Conservation (phyloP, 345 rosid genomes). For the Moricandia moricandioides region DNA sequence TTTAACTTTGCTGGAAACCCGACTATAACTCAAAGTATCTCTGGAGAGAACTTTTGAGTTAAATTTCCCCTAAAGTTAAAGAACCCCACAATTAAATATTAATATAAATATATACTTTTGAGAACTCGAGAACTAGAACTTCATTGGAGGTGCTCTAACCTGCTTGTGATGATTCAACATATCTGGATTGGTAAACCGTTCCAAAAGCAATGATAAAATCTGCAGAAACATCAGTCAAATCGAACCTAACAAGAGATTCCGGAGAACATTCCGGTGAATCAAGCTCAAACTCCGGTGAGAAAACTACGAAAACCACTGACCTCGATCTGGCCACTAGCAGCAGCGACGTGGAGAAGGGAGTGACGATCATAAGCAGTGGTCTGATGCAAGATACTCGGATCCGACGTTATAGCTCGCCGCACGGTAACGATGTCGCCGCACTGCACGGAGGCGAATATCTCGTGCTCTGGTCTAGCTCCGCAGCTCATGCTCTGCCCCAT, state of each 20-base stretch:
- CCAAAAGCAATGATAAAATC: conserved; percentile 77
- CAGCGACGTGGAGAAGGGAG: conserved; percentile 86
- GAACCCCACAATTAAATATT: no score
- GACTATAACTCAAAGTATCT: no score
- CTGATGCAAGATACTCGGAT: conserved; percentile 54
- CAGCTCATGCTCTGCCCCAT: conserved; percentile 99
- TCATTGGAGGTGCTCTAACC: conserved; percentile 32
- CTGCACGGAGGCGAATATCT: conserved; percentile 72
- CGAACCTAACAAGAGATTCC: conserved; percentile 4
- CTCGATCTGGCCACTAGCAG: conserved; percentile 98
- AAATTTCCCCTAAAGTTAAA: no score
- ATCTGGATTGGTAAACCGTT: conserved; percentile 75
- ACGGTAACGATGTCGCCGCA: conserved; percentile 59
- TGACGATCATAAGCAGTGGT: conserved; percentile 77
- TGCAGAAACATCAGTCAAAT: conserved; percentile 30
- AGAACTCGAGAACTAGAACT: no score
- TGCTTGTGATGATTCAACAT: conserved; percentile 84
- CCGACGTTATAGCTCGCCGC: conserved; percentile 45
- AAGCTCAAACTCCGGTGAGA: conserved; percentile 1
- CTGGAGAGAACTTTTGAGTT: no score
- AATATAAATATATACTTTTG: no score
- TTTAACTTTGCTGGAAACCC: no score
- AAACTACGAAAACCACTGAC: conserved; percentile 33
- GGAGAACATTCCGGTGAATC: no score
- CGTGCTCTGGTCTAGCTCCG: conserved; percentile 60